phyloP scores from a whole-genome alignment of 176 grass and related monocot genomes.

The Urochloa ruziziensis region DNA sequence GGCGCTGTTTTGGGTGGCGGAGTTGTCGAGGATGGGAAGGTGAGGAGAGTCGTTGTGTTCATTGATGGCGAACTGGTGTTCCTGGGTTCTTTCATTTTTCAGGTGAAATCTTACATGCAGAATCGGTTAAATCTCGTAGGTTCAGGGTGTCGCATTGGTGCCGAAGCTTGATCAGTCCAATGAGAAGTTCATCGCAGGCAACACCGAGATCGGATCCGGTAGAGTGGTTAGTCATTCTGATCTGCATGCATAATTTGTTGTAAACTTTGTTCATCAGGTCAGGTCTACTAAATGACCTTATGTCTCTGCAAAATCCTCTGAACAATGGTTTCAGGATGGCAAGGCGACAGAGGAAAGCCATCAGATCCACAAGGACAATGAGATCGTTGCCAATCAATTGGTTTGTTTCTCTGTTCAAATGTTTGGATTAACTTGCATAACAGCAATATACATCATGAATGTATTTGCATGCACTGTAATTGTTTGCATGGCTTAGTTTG shows the following conservation, averaged over 20 bases:
- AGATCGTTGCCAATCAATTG: background rate
- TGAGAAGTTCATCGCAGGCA: background rate
- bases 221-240: slow-evolving; percentile 3
- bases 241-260: background rate
- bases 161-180: background rate
- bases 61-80: background rate
- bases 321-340: slow-evolving; percentile 7
- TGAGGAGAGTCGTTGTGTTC: background rate
- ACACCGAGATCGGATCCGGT: background rate
- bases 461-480: background rate
- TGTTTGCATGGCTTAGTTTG: background rate
- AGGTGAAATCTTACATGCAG: background rate
- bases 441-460: background rate
- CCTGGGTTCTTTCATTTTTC: background rate
- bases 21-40: slow-evolving; percentile 34
- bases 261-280: background rate
- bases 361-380: background rate
- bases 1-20: background rate
- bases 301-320: background rate
- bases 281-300: background rate
- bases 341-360: background rate
- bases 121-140: background rate
- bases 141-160: background rate
- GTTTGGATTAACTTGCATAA: background rate
- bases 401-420: slow-evolving; percentile 12